Evolutionary conservation across 1,284 basidiomycete species (phyloP).

Genomic region (Albatrellus sp.): DNA sequence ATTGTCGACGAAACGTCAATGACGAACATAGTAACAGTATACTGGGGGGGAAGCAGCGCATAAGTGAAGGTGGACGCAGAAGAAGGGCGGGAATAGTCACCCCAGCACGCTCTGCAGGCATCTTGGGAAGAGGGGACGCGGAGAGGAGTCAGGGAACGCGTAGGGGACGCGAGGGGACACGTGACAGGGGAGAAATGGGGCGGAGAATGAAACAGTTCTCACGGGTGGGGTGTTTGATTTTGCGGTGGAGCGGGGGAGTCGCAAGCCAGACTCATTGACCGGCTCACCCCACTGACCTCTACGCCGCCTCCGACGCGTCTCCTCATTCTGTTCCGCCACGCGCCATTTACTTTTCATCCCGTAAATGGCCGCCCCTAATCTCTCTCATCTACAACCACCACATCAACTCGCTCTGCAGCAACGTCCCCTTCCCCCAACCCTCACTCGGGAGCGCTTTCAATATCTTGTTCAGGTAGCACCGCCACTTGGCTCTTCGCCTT

Average conservation of each 20-base stretch:
- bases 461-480: slow-evolving; percentile 16
- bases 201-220: slow-evolving; percentile 1
- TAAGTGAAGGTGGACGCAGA: not conserved
- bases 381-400: slow-evolving; percentile 15
- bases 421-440: slow-evolving; percentile 11
- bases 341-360: slow-evolving; percentile 5
- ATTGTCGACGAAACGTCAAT: slow-evolving; percentile 83
- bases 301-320: slow-evolving; percentile 13
- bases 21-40: slow-evolving; percentile 76
- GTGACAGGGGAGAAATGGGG: slow-evolving; percentile 4
- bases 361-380: slow-evolving; percentile 19
- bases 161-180: slow-evolving; percentile 5
- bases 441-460: slow-evolving; percentile 15
- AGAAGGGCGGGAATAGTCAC: slow-evolving; percentile 22
- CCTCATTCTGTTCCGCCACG: slow-evolving; percentile 8
- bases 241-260: not conserved
- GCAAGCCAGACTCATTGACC: too few species aligned
- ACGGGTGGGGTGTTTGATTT: not conserved
- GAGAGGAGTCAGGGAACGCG: slow-evolving; percentile 2
- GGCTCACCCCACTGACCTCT: not conserved
- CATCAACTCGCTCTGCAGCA: slow-evolving; percentile 14
- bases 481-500: not conserved
- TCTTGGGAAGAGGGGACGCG: slow-evolving; percentile 21
- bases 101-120: slow-evolving; percentile 68
- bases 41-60: slow-evolving; percentile 35